Base-by-base conservation (phyloP, 352 stramenopile genomes). In the Pythium grandisporangium region DNA sequence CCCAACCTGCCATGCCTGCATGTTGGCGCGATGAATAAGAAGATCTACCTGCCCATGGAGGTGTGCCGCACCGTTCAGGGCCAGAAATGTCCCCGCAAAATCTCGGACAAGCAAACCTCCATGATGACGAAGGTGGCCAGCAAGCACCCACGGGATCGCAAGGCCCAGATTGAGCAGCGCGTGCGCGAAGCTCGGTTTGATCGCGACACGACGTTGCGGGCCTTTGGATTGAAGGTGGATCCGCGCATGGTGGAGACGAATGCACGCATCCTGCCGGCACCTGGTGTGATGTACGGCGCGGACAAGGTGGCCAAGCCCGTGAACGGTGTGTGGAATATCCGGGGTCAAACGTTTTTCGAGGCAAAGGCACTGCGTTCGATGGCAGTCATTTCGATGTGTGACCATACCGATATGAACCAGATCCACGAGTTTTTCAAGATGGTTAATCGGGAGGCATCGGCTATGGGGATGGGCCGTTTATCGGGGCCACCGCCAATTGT, bases 1-100 rank as follows among this genome's bases (percentile, higher is more conserved):
- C 81, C 81, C 1, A 61, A 66, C 6, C 45, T 94, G 25, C 81
- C 81, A 26, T 90, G 77, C 56, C 55, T 94, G 4, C 75, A 89
- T 37, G 79, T 93, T 14, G 81, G 81, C 12, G 77, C 76, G 1
- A 48, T 61, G 6, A 60, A 82, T 16, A 88, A 85, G 48, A 72
- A 77, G 30, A 90, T 72, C 32, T 94, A 85, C 34, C 42, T 91
- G 43, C 81, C 81, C 5, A 85, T 94, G 45, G 81, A 94, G 42
- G 74, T 92, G 0, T 94, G 81, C 38, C 49, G 68, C 37, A 80
- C 86, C 16, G 55, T 84, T 40, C 62, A 45, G 1, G 76, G 78
- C 3, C 80, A 94, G 48, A 86, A 83, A 46, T 72, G 67, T 41
- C 70, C 75, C 0, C 72, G 75, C 40, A 94, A 94, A 51, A 62